phyloP scores from a whole-genome alignment of 2,329 filamentous ascomycete species.

The Ophiostoma ulmi region DNA sequence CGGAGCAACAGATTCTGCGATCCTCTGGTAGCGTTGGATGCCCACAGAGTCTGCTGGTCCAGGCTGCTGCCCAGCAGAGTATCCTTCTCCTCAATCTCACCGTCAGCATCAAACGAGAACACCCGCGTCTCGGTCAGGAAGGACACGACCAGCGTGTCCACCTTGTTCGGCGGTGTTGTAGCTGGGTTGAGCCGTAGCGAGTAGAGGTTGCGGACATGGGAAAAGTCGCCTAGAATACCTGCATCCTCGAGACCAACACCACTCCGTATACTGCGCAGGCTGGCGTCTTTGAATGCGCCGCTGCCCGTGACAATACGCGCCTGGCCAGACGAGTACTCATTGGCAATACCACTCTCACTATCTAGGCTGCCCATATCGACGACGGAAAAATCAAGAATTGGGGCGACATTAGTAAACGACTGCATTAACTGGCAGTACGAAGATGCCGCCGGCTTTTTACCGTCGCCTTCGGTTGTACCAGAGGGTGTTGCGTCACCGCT shows the following conservation, averaged over 20 bases:
- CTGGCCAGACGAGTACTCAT: slow-evolving; percentile 92
- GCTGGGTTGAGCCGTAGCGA: slow-evolving; percentile 44
- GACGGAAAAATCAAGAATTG: slow-evolving; percentile 84
- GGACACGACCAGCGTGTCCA: slow-evolving; percentile 72
- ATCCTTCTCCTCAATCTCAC: slow-evolving; percentile 83
- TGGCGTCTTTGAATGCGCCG: slow-evolving; percentile 83
- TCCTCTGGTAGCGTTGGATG: slow-evolving; percentile 52
- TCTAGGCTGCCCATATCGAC: slow-evolving; percentile 93
- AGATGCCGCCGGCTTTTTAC: neutral
- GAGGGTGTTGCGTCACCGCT: slow-evolving; percentile 33
- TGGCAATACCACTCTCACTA: slow-evolving; percentile 66
- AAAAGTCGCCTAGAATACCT: slow-evolving; percentile 74
- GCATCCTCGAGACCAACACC: slow-evolving; percentile 88
- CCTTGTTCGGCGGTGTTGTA: slow-evolving; percentile 29
- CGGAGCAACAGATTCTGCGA: slow-evolving; percentile 58
- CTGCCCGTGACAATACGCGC: slow-evolving; percentile 90
- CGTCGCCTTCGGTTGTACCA: neutral
- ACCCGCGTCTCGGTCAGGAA: slow-evolving; percentile 78
- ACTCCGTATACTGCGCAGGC: slow-evolving; percentile 81
- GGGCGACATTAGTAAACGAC: slow-evolving; percentile 76
- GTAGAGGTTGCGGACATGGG: slow-evolving; percentile 68
- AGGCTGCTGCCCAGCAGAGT: slow-evolving; percentile 65
- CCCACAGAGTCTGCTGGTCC: slow-evolving; percentile 66
- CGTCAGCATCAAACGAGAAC: slow-evolving; percentile 68
- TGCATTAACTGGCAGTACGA: slow-evolving; percentile 61